Conservation (phyloP, 2,329 filamentous ascomycete species). For the Rhexocercosporidium sp. region DNA sequence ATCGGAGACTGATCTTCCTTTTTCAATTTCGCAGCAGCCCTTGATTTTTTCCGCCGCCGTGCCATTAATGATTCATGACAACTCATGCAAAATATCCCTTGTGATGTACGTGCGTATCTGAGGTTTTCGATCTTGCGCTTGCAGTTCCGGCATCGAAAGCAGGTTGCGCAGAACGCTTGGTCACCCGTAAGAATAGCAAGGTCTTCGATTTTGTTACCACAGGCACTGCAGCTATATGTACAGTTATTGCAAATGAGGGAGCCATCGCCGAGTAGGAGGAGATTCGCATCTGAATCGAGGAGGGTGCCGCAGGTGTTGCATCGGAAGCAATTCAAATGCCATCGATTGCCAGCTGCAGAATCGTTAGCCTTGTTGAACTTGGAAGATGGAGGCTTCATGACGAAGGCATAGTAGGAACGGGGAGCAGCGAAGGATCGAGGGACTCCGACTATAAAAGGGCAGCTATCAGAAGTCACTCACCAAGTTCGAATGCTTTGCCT, state of each 20-base stretch:
- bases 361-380: constrained; percentile 35
- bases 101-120: constrained; percentile 94
- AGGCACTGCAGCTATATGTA: constrained; percentile 97
- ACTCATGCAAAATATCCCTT: constrained; percentile 99
- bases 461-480: constrained; percentile 56
- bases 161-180: constrained; percentile 96
- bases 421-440: neutral
- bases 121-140: constrained; percentile 99
- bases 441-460: neutral
- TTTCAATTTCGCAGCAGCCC: constrained; percentile 65
- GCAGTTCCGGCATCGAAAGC: constrained; percentile 97
- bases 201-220: constrained; percentile 97
- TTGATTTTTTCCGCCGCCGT: constrained; percentile 83
- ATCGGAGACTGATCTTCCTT: constrained; percentile 69
- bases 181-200: constrained; percentile 96
- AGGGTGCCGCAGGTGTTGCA: constrained; percentile 95
- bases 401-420: neutral
- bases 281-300: constrained; percentile 97
- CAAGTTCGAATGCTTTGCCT: constrained; percentile 96
- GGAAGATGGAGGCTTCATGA: constrained; percentile 8
- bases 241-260: constrained; percentile 99
- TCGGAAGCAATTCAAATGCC: constrained; percentile 98
- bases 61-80: constrained; percentile 98
- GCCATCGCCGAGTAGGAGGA: constrained; percentile 94
- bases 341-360: constrained; percentile 82